phyloP scores from a whole-genome alignment of 148 eudicot species.

The Polygonum maritimum region DNA sequence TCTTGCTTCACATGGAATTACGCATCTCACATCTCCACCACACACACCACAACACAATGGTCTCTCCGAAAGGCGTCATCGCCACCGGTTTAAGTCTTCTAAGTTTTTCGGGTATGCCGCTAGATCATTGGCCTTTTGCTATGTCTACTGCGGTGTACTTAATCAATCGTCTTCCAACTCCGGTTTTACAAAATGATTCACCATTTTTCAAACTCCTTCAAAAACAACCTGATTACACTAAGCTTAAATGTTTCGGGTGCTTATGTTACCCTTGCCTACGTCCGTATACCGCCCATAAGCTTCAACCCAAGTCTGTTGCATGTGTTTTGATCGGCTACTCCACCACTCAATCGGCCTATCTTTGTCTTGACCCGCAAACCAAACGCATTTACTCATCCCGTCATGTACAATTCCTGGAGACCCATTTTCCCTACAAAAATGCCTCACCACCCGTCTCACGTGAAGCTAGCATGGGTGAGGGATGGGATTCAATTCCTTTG shows the following conservation, averaged over 20 bases:
- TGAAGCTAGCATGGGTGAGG: no score
- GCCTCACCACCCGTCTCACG: background rate
- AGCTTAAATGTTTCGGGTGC: background rate
- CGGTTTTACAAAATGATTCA: no score
- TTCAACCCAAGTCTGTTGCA: background rate
- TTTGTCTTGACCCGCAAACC: no score
- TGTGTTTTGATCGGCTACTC: constrained; percentile 9
- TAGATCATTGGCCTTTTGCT: background rate
- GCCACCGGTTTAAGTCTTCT: background rate
- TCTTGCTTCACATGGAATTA: background rate
- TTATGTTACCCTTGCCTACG: background rate
- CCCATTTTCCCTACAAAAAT: background rate
- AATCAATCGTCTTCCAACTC: background rate
- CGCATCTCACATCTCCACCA: background rate
- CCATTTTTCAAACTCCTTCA: no score
- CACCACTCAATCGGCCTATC: no score
- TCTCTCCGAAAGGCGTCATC: background rate
- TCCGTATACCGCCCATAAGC: background rate
- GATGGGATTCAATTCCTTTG: no score
- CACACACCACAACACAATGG: background rate
- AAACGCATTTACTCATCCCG: no score
- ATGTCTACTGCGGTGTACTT: background rate
- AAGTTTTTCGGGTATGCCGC: background rate
- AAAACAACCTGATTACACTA: background rate
- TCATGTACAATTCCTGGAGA: background rate